Evolutionary conservation across 1,284 basidiomycete species (phyloP).

Genomic region (Apiotrichum veenhuisii): DNA sequence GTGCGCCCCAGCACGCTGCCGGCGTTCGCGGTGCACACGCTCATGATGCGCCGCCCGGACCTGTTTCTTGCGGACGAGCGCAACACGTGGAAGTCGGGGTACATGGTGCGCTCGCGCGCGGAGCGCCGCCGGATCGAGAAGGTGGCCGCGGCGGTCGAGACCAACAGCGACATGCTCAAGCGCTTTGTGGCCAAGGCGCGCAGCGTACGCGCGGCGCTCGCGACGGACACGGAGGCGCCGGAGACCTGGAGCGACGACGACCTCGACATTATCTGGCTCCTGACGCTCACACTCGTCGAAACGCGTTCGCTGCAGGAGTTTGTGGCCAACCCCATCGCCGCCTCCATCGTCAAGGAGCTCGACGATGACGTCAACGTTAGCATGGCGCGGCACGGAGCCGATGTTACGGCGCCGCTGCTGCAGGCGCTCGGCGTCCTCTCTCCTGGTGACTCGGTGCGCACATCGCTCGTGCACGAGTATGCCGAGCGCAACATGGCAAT

Average conservation of each 20-base stretch:
- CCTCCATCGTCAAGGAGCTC: slow-evolving; percentile 63
- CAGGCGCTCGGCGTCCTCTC: slow-evolving; percentile 66
- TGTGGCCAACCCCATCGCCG: slow-evolving; percentile 58
- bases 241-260: slow-evolving; percentile 62
- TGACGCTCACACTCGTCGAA: slow-evolving; percentile 62
- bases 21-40: slow-evolving; percentile 66
- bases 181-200: slow-evolving; percentile 61
- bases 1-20: slow-evolving; percentile 31
- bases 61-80: slow-evolving; percentile 63
- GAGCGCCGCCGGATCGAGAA: slow-evolving; percentile 60
- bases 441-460: slow-evolving; percentile 61
- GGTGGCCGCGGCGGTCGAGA: slow-evolving; percentile 57
- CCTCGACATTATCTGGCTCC: slow-evolving; percentile 61
- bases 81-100: slow-evolving; percentile 58
- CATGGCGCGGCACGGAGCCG: slow-evolving; percentile 43
- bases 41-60: slow-evolving; percentile 63
- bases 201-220: slow-evolving; percentile 47
- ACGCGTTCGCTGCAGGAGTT: slow-evolving; percentile 62
- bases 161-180: slow-evolving; percentile 53
- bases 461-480: slow-evolving; percentile 26
- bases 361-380: slow-evolving; percentile 15
- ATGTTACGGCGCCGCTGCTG: slow-evolving; percentile 49
- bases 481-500: slow-evolving; percentile 22
- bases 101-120: slow-evolving; percentile 64
- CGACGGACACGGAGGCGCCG: slow-evolving; percentile 15